Evolutionary conservation across 257 asterid species (phyloP), one percentile per base, ranked within the genome.

Genomic region (Asclepias syriaca): DNA sequence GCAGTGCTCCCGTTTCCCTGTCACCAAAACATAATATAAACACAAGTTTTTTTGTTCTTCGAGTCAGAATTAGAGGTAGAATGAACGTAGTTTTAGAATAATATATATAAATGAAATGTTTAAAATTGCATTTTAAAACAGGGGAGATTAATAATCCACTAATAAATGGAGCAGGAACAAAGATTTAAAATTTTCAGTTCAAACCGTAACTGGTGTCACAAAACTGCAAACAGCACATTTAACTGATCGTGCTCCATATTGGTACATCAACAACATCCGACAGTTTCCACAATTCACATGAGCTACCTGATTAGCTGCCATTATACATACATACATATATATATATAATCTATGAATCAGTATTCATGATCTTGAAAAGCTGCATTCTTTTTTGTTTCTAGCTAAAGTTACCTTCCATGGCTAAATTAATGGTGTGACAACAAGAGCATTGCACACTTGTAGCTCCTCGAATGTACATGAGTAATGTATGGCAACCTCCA

Each of bases 221-320:
- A 86, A 86, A 80, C 72, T 81, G 86, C 90, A 86, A 43, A 86
- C 90, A 46, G 88, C 86, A 53, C 88, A 86, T 80, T 86, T 86
- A 21, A 83, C 86, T 6, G 85, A 86, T 65, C 82, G 74, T 14
- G 88, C 90, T 12, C 88, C 88, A 39, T 81, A 84, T 65, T 81
- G 88, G 80, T 84, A 86, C 81, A 84, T 81, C 74, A 86, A 65
- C 67, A 84, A 66, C 84, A 80, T 86, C 69, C 82, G 78, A 73
- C 88, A 84, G 72, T 86, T 84, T 46, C 88, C 87, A 55, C 88
- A 86, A 60, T 84, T 80, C 58, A 86, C 88, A 75, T 86, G 91
- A 60, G 91, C 91, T 39, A 86, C 88, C 71, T 86, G 84, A 82
- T 80, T 84, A 72, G 91, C 91, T 86, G 85, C 45, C 45, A 69